phyloP scores from a whole-genome alignment of 768 basidiomycete species.

The Leccinum barrowsii region DNA sequence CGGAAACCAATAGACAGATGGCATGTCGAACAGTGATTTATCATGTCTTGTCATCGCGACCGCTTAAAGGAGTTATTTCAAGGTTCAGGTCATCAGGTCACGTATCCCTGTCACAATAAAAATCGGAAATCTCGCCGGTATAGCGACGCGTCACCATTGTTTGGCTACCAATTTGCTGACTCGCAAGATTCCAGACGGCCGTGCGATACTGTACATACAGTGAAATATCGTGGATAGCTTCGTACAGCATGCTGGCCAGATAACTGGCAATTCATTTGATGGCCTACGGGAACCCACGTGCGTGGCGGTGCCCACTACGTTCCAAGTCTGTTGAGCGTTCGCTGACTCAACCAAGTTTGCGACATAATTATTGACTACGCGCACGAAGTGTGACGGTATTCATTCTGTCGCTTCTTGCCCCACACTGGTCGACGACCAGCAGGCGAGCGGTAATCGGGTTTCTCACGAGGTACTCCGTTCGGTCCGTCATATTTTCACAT shows the following conservation, averaged over 20 bases:
- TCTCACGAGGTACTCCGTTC: neutral
- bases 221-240: neutral
- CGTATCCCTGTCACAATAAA: neutral
- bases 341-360: neutral
- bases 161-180: neutral
- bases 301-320: neutral
- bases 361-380: neutral
- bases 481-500: neutral
- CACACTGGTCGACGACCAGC: neutral
- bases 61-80: conserved; percentile 7
- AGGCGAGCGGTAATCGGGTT: neutral
- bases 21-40: conserved; percentile 1
- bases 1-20: conserved; percentile 5
- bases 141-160: neutral
- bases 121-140: neutral
- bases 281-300: neutral
- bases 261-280: neutral
- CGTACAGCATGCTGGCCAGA: neutral
- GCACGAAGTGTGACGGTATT: neutral
- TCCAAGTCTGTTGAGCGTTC: neutral
- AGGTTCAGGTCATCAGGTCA: neutral
- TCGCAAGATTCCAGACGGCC: neutral
- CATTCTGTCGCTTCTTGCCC: neutral
- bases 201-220: neutral
- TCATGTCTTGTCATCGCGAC: conserved; percentile 4